Evolutionary conservation across 345 rosid genomes (phyloP).

Genomic region (Salix exigua): DNA sequence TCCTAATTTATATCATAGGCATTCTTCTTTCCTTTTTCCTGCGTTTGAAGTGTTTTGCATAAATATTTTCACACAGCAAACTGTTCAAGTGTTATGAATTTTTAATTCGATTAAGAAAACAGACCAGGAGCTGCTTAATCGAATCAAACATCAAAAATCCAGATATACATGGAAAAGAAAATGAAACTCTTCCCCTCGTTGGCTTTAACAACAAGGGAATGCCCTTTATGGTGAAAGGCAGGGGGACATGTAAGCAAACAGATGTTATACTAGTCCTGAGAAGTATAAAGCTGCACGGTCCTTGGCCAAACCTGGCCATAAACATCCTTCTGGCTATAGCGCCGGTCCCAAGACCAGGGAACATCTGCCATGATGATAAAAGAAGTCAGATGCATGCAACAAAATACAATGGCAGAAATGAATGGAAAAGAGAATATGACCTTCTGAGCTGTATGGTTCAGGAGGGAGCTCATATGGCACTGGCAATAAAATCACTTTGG

Average conservation of each 20-base stretch:
- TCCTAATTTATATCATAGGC: no score
- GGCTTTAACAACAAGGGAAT: no score
- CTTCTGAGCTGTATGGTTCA: constrained; percentile 61
- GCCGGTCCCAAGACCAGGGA: constrained; percentile 95
- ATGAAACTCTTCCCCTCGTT: no score
- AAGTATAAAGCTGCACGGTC: constrained; percentile 31
- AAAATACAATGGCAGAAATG: not conserved
- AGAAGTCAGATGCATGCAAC: constrained; percentile 6
- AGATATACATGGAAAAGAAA: no score
- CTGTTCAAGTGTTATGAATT: no score
- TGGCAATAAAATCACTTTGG: constrained; percentile 56
- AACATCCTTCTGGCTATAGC: constrained; percentile 67
- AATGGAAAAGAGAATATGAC: constrained; percentile 22
- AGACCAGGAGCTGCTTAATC: no score
- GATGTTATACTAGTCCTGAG: constrained; percentile 18
- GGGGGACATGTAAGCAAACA: not conserved
- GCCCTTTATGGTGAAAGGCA: no score
- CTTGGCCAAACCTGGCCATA: constrained; percentile 86
- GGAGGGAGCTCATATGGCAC: constrained; percentile 87
- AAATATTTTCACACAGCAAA: no score
- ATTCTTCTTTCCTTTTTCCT: no score
- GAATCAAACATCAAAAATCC: no score
- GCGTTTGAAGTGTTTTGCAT: no score
- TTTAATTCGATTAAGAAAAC: no score
- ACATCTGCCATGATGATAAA: constrained; percentile 45